phyloP scores from a whole-genome alignment of 2,329 filamentous ascomycete species.

The Aspergillus tamarii region DNA sequence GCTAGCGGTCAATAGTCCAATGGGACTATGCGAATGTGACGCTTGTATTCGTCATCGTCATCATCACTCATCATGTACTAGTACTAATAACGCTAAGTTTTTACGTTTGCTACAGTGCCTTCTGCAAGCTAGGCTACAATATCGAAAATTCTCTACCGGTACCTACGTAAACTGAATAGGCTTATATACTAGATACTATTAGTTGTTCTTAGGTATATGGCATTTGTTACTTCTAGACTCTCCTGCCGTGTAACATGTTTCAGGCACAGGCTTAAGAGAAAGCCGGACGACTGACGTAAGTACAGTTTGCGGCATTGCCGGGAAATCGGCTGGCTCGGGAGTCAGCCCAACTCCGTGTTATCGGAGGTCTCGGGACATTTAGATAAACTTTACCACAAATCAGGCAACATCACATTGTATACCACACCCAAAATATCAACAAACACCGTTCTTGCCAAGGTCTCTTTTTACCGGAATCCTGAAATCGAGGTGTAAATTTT shows the following conservation, averaged over 20 bases:
- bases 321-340: not conserved
- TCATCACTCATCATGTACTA: not conserved
- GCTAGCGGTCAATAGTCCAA: not conserved
- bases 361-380: not conserved
- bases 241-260: not conserved
- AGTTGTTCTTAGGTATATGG: not conserved
- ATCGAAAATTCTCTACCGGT: not conserved
- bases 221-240: not conserved
- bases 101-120: not conserved
- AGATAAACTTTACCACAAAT: not conserved
- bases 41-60: constrained; percentile 1
- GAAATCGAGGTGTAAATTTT: too few relatives aligned
- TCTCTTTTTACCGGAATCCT: not conserved
- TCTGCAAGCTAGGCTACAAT: not conserved
- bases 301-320: not conserved
- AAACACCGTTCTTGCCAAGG: not conserved
- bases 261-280: not conserved
- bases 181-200: not conserved
- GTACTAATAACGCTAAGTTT: not conserved
- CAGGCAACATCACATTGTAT: not conserved
- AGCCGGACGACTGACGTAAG: not conserved
- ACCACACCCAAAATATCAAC: not conserved
- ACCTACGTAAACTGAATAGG: not conserved
- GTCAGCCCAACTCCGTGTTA: not conserved
- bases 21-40: not conserved